These are phyloP conservation scores for Coprinopsis sp. DNA, from an alignment of 768 basidiomycete genomes.

Conservation along the genomic window DNA sequence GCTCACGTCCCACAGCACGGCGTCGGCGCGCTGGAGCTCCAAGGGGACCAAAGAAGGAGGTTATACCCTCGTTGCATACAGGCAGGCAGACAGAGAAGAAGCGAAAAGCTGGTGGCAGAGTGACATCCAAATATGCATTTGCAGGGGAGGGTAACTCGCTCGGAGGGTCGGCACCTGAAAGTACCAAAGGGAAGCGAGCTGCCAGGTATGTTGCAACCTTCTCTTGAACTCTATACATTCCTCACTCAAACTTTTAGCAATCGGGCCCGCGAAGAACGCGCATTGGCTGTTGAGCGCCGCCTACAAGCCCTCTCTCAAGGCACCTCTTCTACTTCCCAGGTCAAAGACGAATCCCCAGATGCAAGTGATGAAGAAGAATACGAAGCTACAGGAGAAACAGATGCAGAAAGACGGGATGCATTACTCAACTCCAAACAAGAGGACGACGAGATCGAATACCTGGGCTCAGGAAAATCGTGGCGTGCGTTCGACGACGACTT, in stretches of 20 bases:
- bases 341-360: conserved; percentile 5
- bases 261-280: conserved; percentile 74
- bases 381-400: conserved; percentile 37
- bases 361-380: conserved; percentile 28
- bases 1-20: conserved; percentile 50
- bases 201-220: conserved; percentile 40
- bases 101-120: conserved; percentile 67
- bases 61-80: conserved; percentile 51
- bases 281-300: conserved; percentile 66
- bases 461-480: conserved; percentile 37
- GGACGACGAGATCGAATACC: conserved; percentile 34
- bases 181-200: conserved; percentile 65
- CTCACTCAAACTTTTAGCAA: conserved; percentile 42
- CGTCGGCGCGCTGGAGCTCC: conserved; percentile 32
- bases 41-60: conserved; percentile 26
- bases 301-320: conserved; percentile 41
- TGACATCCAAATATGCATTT: conserved; percentile 61
- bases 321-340: conserved; percentile 9
- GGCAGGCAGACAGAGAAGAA: conserved; percentile 61
- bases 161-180: conserved; percentile 36
- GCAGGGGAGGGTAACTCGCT: conserved; percentile 50
- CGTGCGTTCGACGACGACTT: conserved; percentile 50
- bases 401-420: conserved; percentile 45
- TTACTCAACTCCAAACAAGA: conserved; percentile 45
- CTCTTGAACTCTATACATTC: not conserved